Percentiles rank a stretch among this genome's conserved stretches.
Conservation (phyloP, 495 filamentous ascomycete genomes). For the Beverwykella pulmonaria region DNA sequence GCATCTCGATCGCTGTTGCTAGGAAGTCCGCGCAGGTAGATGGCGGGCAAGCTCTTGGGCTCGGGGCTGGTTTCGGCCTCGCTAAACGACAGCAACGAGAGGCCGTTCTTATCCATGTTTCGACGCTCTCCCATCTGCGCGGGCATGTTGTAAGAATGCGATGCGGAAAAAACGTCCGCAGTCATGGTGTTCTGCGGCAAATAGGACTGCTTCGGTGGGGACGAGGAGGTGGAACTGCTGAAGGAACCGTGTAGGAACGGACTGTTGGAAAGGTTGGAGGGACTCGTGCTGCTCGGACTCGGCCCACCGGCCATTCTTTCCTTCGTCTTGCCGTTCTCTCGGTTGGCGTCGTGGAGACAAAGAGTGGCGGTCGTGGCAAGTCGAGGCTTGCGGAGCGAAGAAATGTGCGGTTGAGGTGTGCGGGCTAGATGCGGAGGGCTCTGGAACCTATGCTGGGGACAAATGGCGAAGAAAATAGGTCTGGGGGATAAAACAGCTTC, state of each 20-base stretch:
- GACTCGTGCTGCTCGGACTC: conserved; percentile 44
- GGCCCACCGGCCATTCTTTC: conserved; percentile 45
- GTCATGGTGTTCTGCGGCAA: conserved; percentile 33
- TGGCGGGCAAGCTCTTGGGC: conserved; percentile 47
- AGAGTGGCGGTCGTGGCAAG: conserved; percentile 27
- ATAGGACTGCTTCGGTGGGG: conserved; percentile 37
- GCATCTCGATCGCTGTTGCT: conserved; percentile 70
- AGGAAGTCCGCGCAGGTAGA: conserved; percentile 76
- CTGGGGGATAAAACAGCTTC: conserved; percentile 29
- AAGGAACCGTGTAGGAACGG: conserved; percentile 40
- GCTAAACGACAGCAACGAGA: conserved; percentile 37
- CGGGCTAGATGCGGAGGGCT: conserved; percentile 17
- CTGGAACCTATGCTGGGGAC: conserved; percentile 6
- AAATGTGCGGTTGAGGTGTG: conserved; percentile 9
- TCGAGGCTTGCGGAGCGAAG: conserved; percentile 26
- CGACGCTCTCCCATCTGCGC: conserved; percentile 36
- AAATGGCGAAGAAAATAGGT: conserved; percentile 1
- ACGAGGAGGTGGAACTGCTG: conserved; percentile 41
- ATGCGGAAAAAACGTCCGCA: conserved; percentile 36
- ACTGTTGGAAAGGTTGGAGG: conserved; percentile 37
- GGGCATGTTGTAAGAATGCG: conserved; percentile 34
- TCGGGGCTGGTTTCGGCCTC: conserved; percentile 37
- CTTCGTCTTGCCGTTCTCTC: conserved; percentile 28
- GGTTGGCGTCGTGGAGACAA: conserved; percentile 22
- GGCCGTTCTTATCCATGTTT: conserved; percentile 27